Base-by-base conservation (phyloP, 345 rosid species). In the Gynandropsis gynandra region DNA sequence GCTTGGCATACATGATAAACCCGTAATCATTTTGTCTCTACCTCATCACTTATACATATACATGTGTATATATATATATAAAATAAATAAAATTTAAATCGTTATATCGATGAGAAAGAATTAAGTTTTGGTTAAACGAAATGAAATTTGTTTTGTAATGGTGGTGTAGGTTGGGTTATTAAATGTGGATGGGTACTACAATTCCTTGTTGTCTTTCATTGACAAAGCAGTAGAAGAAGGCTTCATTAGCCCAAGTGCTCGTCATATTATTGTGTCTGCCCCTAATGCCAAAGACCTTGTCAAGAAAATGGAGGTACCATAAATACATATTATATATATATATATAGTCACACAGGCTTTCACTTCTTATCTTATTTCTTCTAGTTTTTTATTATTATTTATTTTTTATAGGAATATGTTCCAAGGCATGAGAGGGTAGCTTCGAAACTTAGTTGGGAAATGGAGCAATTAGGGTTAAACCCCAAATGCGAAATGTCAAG, bases 141-240 rank as follows among this genome's bases (percentile, higher is more conserved):
- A n/a, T n/a, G n/a, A n/a, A n/a, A n/a, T n/a, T n/a, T n/a, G n/a
- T n/a, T n/a, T 8, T 13, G 9, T 42, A 32, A 29, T 33, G 31
- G 18, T 18, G 7, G 39, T 64, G 67, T 44, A 84, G 94, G 94
- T 84, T 52, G 94, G 94, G 56, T 58, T 84, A 63, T 55, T 84
- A 71, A 84, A 84, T 43, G 94, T 84, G 42, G 89, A 84, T 51
- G 94, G 89, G 10, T 84, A 76, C 50, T 84, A 80, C 80, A 77
- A 84, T 69, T 79, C 94, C 8, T 58, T 84, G 58, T 52, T 84
- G 49, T 75, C 87, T 16, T 83, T 83, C 56, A 72, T 83, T 31
- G 90, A 83, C 67, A 77, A 73, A 33, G 90, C 90, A 37, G 93
- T 83, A 29, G 93, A 83, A 58, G 94, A 84, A 74, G 94, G 88